Evolutionary conservation across 2,329 filamentous ascomycete species (phyloP), one percentile per base, ranked within the genome.

Genomic region (Ophiocordyceps polyrhachis-furcata): DNA sequence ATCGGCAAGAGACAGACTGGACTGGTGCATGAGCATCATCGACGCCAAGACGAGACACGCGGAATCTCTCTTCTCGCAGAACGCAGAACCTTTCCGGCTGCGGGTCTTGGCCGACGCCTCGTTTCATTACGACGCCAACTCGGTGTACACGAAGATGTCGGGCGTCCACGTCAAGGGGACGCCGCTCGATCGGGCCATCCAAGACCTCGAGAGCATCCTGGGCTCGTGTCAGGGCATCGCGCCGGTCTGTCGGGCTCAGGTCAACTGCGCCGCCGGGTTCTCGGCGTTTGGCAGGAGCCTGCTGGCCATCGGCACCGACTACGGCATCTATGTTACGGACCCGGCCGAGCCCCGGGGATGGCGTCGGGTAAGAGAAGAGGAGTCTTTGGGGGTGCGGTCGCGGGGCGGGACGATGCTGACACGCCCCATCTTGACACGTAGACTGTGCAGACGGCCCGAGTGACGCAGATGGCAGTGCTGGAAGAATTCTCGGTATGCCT

Each of bases 401-500:
- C 3, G 15, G 19, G 17, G 2, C 15, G 41, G 28, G 14, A 15
- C 17, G 19, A 13, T 19, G 15, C 31, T 42, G 41, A 8, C 21
- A 4, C 8, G 21, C 19, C 5, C 21, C 13, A 40, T 12, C 32
- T 35, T 38, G n/a, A n/a, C 13, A 29, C 11, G 40, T 41, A 93
- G 83, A 79, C 83, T 8, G 86, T 95, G 21, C 76, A 79, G 58
- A 76, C 79, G 51, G 67, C 67, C 41, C 77, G 79, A 46, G 88
- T 98, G 15, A 93, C 89, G 2, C 91, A 98, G 58, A 83, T 98
- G 42, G 81, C 91, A 0, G 84, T 98, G 0, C 74, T 98, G 7
- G 93, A 98, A 57, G 91, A 96, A 51, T 96, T 96, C 59, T 91
- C 86, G 40, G 70, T 96, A 14, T 91, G 93, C 59, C 69, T 98